Evolutionary conservation across 805 yeast species (phyloP), one percentile per base, ranked within the genome.

Genomic region (Wickerhamiella siamensis): DNA sequence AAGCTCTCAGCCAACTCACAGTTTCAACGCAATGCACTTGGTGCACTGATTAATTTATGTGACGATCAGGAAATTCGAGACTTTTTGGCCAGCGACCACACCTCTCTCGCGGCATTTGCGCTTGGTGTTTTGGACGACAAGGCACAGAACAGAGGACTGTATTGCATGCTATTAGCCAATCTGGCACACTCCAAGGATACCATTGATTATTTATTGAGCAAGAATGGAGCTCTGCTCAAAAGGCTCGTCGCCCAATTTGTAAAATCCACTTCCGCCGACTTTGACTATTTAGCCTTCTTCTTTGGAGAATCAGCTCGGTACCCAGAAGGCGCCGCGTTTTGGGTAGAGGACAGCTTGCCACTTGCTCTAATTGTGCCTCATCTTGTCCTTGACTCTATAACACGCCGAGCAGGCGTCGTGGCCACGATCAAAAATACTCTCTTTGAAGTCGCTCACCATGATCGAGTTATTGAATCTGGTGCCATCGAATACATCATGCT

Each of bases 301-400:
- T 87, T 91, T 61, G 87, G 94, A 12, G 96, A 88, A 56, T 65
- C 84, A 36, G 83, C 96, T 1, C 72, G 95, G 50, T 80, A 78
- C 45, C 38, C 42, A 15, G 43, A 49, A 12, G 65, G 65, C 19
- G 74, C 95, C 58, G 69, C 71, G 36, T 86, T 84, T 60, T 83
- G 86, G 53, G 72, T 79, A 36, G 71, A 78, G 2, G 67, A 70
- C 50, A 94, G 82, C 83, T 55, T 81, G 15, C 95, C 95, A 29
- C 61, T 84, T 18, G 75, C 86, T n/a, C 83, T 83, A 56, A 61
- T 86, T 21, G 65, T 83, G 45, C 91, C 77, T 0, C 86, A 84
- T 62, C 80, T 95, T 4, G 87, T 83, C 55, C 74, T 77, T 53
- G 80, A 77, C 50, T 69, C 83, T 12, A 75, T 74, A 52, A 74